Evolutionary conservation across 345 rosid species (phyloP).

Genomic region (Linum usitatissimum): DNA sequence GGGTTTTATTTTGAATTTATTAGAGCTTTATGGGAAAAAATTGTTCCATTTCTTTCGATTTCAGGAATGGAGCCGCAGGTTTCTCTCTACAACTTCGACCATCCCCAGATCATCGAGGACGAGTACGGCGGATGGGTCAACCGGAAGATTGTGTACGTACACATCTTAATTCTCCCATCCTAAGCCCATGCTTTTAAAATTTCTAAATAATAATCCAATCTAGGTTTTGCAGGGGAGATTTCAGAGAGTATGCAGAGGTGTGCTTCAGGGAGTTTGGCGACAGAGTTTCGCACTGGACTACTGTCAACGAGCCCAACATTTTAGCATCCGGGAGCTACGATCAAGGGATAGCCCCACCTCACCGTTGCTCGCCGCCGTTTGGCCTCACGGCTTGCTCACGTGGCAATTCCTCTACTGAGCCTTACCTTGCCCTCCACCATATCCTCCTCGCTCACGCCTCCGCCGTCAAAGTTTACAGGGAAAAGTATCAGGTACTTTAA

Average conservation of each 20-base stretch:
- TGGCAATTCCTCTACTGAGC: constrained; percentile 34
- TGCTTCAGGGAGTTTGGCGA: constrained; percentile 38
- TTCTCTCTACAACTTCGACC: constrained; percentile 9
- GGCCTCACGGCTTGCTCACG: constrained; percentile 7
- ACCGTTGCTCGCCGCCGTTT: constrained; percentile 16
- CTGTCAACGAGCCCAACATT: constrained; percentile 22
- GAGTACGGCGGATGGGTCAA: constrained; percentile 14
- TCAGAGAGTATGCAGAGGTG: constrained; percentile 29
- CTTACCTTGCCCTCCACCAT: constrained; percentile 31
- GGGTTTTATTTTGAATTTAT: too few relatives aligned
- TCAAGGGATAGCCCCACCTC: constrained; percentile 17
- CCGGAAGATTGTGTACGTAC: constrained; percentile 10
- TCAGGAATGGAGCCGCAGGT: constrained; percentile 11
- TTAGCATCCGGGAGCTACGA: constrained; percentile 5
- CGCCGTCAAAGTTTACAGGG: constrained; percentile 17
- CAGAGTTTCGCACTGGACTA: constrained; percentile 29
- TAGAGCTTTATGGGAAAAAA: too few relatives aligned
- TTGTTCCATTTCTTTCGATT: not conserved
- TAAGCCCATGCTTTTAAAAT: too few relatives aligned
- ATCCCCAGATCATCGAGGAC: constrained; percentile 11
- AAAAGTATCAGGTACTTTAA: constrained; percentile 5
- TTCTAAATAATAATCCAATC: not conserved
- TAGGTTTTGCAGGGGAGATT: constrained; percentile 27
- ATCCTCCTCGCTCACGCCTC: constrained; percentile 35
- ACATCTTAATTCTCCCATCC: too few relatives aligned